These are phyloP conservation scores for Durotheca rogersii DNA, from an alignment of 495 filamentous ascomycete genomes.

Conservation along the genomic window DNA sequence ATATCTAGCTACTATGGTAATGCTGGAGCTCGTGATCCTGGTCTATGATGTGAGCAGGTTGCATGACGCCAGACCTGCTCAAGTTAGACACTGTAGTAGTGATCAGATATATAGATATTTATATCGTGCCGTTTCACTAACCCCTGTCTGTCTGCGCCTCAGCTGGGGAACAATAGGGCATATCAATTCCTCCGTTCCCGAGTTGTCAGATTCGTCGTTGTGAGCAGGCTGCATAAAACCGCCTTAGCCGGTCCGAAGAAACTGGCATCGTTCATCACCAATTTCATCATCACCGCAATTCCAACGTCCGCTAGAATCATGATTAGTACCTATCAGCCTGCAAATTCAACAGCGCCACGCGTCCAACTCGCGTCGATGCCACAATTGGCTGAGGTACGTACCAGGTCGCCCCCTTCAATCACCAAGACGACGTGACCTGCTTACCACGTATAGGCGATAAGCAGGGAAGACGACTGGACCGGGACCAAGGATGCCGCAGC, in stretches of 20 bases:
- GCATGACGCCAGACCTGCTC: constrained; percentile 39
- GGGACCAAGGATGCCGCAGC: constrained; percentile 41
- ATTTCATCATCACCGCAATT: constrained; percentile 30
- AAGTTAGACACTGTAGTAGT: constrained; percentile 25
- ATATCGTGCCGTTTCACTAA: too few species aligned
- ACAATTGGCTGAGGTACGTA: constrained; percentile 45
- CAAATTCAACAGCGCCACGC: constrained; percentile 33
- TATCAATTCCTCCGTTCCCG: constrained; percentile 31
- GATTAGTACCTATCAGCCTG: constrained; percentile 34
- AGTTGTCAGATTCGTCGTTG: constrained; percentile 29
- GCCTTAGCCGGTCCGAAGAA: constrained; percentile 14
- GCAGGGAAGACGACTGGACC: constrained; percentile 46
- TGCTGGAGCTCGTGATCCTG: too few species aligned
- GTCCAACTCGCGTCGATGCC: constrained; percentile 42
- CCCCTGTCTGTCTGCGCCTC: constrained; percentile 19
- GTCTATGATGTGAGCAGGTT: constrained; percentile 39
- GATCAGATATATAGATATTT: too few species aligned
- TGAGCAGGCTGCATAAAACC: constrained; percentile 43
- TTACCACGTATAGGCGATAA: constrained; percentile 37
- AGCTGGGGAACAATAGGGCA: constrained; percentile 16
- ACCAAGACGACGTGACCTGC: constrained; percentile 25
- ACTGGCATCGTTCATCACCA: constrained; percentile 27
- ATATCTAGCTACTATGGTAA: too few species aligned
- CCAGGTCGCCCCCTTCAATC: constrained; percentile 17
- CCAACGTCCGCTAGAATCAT: constrained; percentile 34